phyloP scores from a whole-genome alignment of 192 early-diverging fungal genomes.

The Coemansia sp. region DNA sequence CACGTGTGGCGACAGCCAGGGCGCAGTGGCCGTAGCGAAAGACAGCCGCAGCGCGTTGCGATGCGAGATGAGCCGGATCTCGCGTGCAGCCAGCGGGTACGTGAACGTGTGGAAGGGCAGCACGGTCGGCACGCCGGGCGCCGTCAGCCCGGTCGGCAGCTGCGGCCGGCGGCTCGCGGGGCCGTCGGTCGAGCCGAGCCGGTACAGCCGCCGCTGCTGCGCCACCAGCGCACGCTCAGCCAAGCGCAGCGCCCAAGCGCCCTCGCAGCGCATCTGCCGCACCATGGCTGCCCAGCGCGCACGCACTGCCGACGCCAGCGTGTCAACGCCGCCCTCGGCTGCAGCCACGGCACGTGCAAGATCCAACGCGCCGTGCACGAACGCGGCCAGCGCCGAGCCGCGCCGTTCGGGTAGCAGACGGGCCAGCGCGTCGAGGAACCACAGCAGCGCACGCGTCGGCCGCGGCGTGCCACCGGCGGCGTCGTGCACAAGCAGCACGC shows the following conservation, averaged over 20 bases:
- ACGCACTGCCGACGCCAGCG: constrained; percentile 8
- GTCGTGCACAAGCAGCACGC: constrained; percentile 46
- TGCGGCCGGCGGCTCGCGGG: constrained; percentile 46
- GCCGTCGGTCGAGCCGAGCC: constrained; percentile 3
- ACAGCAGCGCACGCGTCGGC: constrained; percentile 26
- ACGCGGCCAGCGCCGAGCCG: constrained; percentile 18
- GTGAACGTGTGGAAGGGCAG: constrained; percentile 95
- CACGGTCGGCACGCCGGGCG: constrained; percentile 76
- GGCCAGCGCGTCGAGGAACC: constrained; percentile 32
- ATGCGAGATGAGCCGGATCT: constrained; percentile 83
- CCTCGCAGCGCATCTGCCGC: constrained; percentile 60
- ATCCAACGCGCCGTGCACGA: constrained; percentile 19
- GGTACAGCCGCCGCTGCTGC: constrained; percentile 67
- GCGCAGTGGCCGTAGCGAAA: constrained; percentile 62
- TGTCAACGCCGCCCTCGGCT: neutral
- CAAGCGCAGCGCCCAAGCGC: constrained; percentile 70
- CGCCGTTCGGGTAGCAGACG: constrained; percentile 26
- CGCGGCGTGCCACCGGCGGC: constrained; percentile 4
- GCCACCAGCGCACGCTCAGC: constrained; percentile 58
- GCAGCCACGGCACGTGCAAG: constrained; percentile 7
- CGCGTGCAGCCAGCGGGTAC: constrained; percentile 78
- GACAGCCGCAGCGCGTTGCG: constrained; percentile 81
- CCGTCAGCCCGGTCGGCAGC: constrained; percentile 53
- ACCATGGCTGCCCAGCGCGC: constrained; percentile 19
- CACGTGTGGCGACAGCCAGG: constrained; percentile 57